A percentile compares a stretch with the other conserved stretches of the same genome.
Conservation (phyloP, 108 stramenopile genomes). For the Skeletonema menzelii region DNA sequence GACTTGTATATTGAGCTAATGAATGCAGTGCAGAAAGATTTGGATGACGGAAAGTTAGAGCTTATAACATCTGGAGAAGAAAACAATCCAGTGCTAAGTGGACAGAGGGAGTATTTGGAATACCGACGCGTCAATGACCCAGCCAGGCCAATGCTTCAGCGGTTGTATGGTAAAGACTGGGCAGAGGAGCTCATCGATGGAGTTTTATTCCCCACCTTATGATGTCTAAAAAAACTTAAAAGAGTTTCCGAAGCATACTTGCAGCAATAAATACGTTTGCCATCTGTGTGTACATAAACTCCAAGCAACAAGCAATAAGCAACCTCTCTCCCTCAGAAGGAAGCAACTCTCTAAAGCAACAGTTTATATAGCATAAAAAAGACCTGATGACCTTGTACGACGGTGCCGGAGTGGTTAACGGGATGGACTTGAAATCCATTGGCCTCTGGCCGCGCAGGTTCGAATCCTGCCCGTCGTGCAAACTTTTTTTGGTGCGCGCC, state of each 20-base stretch:
- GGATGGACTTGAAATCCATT: conserved; percentile 72
- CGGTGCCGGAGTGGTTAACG: conserved; percentile 74
- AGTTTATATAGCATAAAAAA: neutral
- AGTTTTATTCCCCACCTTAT: conserved; percentile 64
- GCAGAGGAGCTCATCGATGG: conserved; percentile 62
- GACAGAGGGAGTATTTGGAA: conserved; percentile 52
- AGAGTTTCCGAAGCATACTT: too few relatives aligned
- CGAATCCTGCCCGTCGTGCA: conserved; percentile 60
- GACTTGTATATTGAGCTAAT: conserved; percentile 68
- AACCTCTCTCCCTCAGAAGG: too few relatives aligned
- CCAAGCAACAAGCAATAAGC: too few relatives aligned
- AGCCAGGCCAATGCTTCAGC: conserved; percentile 83
- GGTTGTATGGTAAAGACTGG: conserved; percentile 78
- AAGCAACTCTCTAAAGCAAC: too few relatives aligned
- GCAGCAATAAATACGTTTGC: too few relatives aligned
- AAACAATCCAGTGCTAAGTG: conserved; percentile 23
- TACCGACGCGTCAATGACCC: conserved; percentile 79
- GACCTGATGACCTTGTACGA: neutral
- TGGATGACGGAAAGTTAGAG: conserved; percentile 6
- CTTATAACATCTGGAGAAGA: neutral
- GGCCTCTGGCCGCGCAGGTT: conserved; percentile 68
- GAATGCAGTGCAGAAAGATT: conserved; percentile 19
- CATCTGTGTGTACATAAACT: too few relatives aligned
- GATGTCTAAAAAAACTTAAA: too few relatives aligned
- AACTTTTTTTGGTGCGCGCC: too few relatives aligned